Percentiles rank a stretch among this genome's conserved stretches.
These are phyloP conservation scores for Limnanthes douglasii DNA, from an alignment of 345 rosid species.

Conservation along the genomic window DNA sequence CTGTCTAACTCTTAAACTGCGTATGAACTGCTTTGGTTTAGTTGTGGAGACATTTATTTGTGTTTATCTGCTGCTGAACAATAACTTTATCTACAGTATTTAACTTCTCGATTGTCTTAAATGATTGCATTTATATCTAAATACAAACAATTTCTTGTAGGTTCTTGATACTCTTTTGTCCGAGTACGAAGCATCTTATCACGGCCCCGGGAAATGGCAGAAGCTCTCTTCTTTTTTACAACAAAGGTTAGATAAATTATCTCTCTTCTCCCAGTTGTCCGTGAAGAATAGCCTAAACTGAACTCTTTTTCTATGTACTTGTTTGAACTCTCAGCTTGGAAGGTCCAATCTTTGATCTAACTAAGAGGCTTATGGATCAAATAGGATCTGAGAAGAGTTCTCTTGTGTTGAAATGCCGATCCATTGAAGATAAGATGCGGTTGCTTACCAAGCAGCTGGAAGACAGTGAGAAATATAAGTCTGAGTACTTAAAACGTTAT, in stretches of 20 bases:
- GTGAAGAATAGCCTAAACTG: not conserved
- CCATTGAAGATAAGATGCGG: conserved; percentile 73
- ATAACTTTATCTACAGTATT: too few species aligned
- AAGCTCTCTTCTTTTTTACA: conserved; percentile 73
- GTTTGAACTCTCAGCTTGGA: conserved; percentile 45
- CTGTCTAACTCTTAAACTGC: not conserved
- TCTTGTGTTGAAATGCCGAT: conserved; percentile 58
- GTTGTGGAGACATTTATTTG: too few species aligned
- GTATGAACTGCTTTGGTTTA: not conserved
- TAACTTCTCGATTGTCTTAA: conserved; percentile 1
- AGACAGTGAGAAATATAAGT: conserved; percentile 74
- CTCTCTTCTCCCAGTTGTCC: not conserved
- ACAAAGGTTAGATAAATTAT: conserved; percentile 42
- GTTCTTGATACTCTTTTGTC: conserved; percentile 67
- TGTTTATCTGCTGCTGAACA: too few species aligned
- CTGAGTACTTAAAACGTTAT: conserved; percentile 80
- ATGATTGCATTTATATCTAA: too few species aligned
- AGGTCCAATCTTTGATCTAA: conserved; percentile 77
- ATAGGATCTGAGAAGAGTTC: conserved; percentile 80
- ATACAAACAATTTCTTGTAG: too few species aligned
- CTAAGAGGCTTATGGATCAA: conserved; percentile 60
- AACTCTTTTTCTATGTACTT: not conserved
- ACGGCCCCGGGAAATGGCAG: conserved; percentile 93
- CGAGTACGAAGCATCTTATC: conserved; percentile 62
- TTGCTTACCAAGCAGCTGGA: conserved; percentile 68